Percentiles rank a stretch among this genome's conserved stretches.
phyloP scores from a whole-genome alignment of 2,329 filamentous ascomycete species.

The Didymella arachidicola region DNA sequence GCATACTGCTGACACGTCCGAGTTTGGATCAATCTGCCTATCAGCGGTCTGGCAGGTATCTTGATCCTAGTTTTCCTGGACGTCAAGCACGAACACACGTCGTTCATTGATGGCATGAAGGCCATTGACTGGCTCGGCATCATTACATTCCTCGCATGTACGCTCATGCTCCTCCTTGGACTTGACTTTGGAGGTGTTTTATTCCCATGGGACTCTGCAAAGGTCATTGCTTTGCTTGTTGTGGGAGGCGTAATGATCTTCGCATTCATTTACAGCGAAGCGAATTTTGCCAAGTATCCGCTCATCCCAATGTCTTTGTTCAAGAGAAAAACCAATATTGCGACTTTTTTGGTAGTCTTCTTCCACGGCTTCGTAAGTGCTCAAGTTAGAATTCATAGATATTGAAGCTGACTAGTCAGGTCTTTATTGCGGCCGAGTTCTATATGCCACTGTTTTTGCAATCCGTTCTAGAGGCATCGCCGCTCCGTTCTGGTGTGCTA shows the following conservation, averaged over 20 bases:
- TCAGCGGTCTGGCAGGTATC: constrained; percentile 58
- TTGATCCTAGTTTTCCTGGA: constrained; percentile 62
- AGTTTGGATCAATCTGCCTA: constrained; percentile 64
- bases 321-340: constrained; percentile 62
- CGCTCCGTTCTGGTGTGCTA: constrained; percentile 67
- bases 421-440: constrained; percentile 66
- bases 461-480: constrained; percentile 67
- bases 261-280: constrained; percentile 69
- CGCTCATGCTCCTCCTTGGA: constrained; percentile 61
- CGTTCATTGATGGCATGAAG: constrained; percentile 56
- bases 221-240: constrained; percentile 63
- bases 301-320: constrained; percentile 74
- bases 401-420: constrained; percentile 19
- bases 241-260: constrained; percentile 59
- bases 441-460: constrained; percentile 80
- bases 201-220: constrained; percentile 63
- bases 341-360: constrained; percentile 61
- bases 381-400: background rate
- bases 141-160: constrained; percentile 59
- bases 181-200: constrained; percentile 63
- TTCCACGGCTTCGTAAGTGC: constrained; percentile 57
- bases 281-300: constrained; percentile 68
- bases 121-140: constrained; percentile 65
- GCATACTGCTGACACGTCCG: constrained; percentile 15
- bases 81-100: constrained; percentile 63